Evolutionary conservation across 768 basidiomycete genomes (phyloP).

Genomic region (Kwoniella dendrophila): DNA sequence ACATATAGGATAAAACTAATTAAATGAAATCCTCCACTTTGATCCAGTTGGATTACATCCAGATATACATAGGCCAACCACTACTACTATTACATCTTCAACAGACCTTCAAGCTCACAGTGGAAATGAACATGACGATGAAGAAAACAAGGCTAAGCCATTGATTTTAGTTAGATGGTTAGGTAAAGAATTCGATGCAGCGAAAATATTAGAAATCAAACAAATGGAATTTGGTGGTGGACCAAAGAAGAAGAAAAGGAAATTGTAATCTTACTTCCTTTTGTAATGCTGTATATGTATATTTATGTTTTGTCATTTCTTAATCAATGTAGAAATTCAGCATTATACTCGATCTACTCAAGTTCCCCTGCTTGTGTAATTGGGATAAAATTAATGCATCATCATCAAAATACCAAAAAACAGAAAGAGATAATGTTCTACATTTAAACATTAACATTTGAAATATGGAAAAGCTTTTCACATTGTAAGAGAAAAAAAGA

Average conservation of each 20-base stretch:
- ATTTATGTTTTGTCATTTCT: too few relatives aligned
- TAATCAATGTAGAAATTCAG: too few relatives aligned
- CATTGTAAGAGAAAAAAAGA: too few relatives aligned
- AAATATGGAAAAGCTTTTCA: too few relatives aligned
- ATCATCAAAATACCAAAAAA: too few relatives aligned
- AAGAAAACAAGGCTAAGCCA: slow-evolving; percentile 28
- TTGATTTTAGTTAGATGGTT: slow-evolving; percentile 50
- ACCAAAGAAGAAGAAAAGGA: slow-evolving; percentile 29
- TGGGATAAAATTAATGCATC: too few relatives aligned
- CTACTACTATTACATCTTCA: too few relatives aligned
- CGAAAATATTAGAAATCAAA: slow-evolving; percentile 49
- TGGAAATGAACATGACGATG: slow-evolving; percentile 1
- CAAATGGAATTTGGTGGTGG: slow-evolving; percentile 50
- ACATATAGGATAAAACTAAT: background rate
- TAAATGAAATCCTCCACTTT: background rate
- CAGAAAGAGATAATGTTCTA: too few relatives aligned
- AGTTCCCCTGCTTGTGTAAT: too few relatives aligned
- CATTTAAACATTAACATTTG: too few relatives aligned
- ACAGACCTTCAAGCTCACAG: background rate
- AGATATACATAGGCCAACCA: slow-evolving; percentile 29
- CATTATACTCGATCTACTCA: too few relatives aligned
- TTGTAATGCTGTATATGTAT: background rate
- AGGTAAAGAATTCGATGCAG: slow-evolving; percentile 47
- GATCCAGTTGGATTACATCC: slow-evolving; percentile 47
- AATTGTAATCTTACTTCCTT: slow-evolving; percentile 1